Evolutionary conservation across 139 green algal species (phyloP).

Genomic region (Yamagishiella unicocca): DNA sequence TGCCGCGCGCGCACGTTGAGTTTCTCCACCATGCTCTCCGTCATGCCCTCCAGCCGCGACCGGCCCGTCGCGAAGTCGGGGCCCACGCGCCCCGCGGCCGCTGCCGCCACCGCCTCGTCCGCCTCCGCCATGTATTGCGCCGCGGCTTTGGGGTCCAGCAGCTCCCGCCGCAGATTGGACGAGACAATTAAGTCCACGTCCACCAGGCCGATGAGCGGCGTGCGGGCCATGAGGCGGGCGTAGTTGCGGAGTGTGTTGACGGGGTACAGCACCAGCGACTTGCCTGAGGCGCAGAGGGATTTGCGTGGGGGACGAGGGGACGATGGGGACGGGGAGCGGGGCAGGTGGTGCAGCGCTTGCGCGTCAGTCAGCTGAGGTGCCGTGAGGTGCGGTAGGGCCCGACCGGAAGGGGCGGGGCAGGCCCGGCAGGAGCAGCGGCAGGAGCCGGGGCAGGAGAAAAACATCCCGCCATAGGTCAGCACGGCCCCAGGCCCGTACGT

Average conservation of each 20-base stretch:
- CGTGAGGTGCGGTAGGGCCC: too few species aligned
- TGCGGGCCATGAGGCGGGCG: conserved; percentile 55
- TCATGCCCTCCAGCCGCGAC: neutral
- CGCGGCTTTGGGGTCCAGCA: neutral
- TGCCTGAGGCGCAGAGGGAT: neutral
- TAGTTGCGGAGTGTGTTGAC: conserved; percentile 61
- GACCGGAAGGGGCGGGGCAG: too few species aligned
- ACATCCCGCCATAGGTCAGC: too few species aligned
- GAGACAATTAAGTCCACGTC: conserved; percentile 59
- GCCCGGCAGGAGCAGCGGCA: too few species aligned
- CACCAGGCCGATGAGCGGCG: conserved; percentile 47
- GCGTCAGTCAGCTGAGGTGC: too few species aligned
- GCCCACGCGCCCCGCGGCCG: neutral
- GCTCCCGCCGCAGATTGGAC: neutral
- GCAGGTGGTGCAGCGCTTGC: too few species aligned
- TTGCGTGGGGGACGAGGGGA: neutral
- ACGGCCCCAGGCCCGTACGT: too few species aligned
- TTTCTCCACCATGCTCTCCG: neutral
- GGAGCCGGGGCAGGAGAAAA: too few species aligned
- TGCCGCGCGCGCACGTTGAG: neutral
- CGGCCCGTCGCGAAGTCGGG: neutral
- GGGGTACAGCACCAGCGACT: conserved; percentile 52
- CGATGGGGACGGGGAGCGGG: neutral
- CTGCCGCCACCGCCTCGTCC: neutral
- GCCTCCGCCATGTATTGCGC: neutral